Evolutionary conservation across 2,329 filamentous ascomycete genomes (phyloP).

Genomic region (Fusarium paranaense): DNA sequence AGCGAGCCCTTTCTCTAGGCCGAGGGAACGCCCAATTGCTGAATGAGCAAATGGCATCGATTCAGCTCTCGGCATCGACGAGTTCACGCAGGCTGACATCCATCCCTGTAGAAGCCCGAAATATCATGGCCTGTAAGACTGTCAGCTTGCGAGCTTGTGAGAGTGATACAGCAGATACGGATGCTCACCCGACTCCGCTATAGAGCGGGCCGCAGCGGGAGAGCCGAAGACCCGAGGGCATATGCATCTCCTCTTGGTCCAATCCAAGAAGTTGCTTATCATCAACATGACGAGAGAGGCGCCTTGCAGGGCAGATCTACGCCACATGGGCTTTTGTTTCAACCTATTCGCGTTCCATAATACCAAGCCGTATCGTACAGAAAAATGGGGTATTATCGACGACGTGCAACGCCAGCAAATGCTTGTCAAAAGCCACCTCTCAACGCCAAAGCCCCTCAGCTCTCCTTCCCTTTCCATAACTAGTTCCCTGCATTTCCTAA

Average conservation of each 20-base stretch:
- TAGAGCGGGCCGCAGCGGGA: conserved; percentile 27
- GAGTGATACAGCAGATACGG: conserved; percentile 21
- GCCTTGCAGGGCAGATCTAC: conserved; percentile 33
- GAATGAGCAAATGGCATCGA: neutral
- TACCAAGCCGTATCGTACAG: conserved; percentile 24
- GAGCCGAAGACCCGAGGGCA: conserved; percentile 17
- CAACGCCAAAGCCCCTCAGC: conserved; percentile 1
- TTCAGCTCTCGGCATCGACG: conserved; percentile 7
- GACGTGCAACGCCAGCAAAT: conserved; percentile 40
- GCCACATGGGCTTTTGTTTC: conserved; percentile 24
- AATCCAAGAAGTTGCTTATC: conserved; percentile 15
- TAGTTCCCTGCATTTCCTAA: conserved; percentile 1
- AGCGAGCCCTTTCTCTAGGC: neutral
- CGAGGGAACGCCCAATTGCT: neutral
- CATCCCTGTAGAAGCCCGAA: neutral
- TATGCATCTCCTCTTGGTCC: conserved; percentile 4
- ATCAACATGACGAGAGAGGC: conserved; percentile 24
- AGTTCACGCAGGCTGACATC: neutral
- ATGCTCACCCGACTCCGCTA: conserved; percentile 18
- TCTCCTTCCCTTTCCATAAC: neutral
- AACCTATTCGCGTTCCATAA: conserved; percentile 32
- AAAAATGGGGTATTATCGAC: conserved; percentile 38
- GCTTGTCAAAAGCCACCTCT: conserved; percentile 22
- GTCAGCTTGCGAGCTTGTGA: conserved; percentile 1
- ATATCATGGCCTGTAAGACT: conserved; percentile 7